Percentiles rank a stretch among this genome's conserved stretches.
phyloP scores from a whole-genome alignment of 345 rosid species.

The Brassica rapa region DNA sequence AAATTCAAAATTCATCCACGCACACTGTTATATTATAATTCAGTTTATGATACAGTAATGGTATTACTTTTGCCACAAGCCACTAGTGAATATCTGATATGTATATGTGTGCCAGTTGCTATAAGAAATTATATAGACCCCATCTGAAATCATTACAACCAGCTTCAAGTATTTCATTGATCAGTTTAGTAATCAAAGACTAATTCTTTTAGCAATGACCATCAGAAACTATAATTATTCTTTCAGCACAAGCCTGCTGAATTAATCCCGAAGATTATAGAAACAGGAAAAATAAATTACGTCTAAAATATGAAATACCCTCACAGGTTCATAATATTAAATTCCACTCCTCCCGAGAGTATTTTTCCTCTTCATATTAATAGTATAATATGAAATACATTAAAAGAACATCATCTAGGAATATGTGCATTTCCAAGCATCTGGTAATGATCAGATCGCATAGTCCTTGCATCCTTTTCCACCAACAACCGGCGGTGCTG shows the following conservation, averaged over 20 bases:
- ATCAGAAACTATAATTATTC: not conserved
- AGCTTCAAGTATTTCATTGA: not conserved
- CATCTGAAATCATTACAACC: not conserved
- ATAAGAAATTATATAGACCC: not conserved
- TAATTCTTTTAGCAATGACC: constrained; percentile 60
- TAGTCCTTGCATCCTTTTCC: constrained; percentile 53
- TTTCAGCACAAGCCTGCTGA: not conserved
- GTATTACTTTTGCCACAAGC: not conserved
- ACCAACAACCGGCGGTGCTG: constrained; percentile 32
- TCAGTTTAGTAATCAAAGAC: constrained; percentile 33
- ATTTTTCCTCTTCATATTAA: constrained; percentile 3
- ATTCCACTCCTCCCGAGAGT: constrained; percentile 8
- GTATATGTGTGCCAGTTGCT: not conserved
- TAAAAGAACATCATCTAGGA: constrained; percentile 46
- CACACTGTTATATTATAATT: no score
- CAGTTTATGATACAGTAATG: not conserved
- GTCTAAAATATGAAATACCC: not conserved
- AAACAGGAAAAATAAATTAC: not conserved
- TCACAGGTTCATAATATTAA: constrained; percentile 13
- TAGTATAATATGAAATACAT: not conserved
- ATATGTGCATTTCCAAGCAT: constrained; percentile 56
- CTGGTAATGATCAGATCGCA: constrained; percentile 43
- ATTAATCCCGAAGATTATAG: constrained; percentile 9
- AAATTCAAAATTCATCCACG: no score
- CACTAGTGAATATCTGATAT: not conserved